A percentile compares a stretch with the other conserved stretches of the same genome.
phyloP scores from a whole-genome alignment of 805 yeast species.

The Cyberlindnera lachancei region DNA sequence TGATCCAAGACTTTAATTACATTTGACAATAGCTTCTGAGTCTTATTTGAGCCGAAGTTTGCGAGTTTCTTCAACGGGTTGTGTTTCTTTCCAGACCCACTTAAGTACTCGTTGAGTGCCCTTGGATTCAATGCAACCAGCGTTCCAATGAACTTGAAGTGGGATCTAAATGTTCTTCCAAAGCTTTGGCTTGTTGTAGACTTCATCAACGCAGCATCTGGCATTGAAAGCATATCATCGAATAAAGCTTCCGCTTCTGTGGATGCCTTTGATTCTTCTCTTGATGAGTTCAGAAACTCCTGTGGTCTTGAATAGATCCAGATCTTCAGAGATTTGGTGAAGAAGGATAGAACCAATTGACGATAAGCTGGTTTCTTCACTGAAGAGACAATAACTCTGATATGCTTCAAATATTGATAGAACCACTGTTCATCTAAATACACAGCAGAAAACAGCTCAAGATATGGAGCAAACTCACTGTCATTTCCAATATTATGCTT shows the following conservation, averaged over 20 bases:
- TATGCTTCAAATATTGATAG: constrained; percentile 30
- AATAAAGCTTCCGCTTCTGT: constrained; percentile 28
- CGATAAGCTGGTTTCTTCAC: constrained; percentile 39
- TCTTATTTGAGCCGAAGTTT: constrained; percentile 16
- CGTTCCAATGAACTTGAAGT: constrained; percentile 27
- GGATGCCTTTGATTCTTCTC: constrained; percentile 15
- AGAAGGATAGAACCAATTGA: constrained; percentile 35
- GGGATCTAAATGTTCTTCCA: constrained; percentile 21
- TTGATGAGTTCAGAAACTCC: constrained; percentile 30
- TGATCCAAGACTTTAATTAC: constrained; percentile 16
- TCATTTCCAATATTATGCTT: constrained; percentile 31
- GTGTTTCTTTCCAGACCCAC: constrained; percentile 9
- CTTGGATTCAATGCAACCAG: constrained; percentile 28
- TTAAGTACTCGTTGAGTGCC: constrained; percentile 22
- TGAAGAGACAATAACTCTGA: constrained; percentile 29
- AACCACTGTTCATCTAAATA: constrained; percentile 33
- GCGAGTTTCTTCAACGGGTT: constrained; percentile 18
- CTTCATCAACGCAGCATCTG: constrained; percentile 18
- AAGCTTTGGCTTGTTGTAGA: constrained; percentile 3
- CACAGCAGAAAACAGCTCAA: constrained; percentile 39
- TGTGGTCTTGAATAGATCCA: constrained; percentile 46
- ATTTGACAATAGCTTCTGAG: constrained; percentile 15
- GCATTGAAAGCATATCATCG: constrained; percentile 25
- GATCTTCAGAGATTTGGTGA: constrained; percentile 36
- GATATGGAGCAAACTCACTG: constrained; percentile 31